Conservation (phyloP, 495 filamentous ascomycete species). For the Neurospora discreta region DNA sequence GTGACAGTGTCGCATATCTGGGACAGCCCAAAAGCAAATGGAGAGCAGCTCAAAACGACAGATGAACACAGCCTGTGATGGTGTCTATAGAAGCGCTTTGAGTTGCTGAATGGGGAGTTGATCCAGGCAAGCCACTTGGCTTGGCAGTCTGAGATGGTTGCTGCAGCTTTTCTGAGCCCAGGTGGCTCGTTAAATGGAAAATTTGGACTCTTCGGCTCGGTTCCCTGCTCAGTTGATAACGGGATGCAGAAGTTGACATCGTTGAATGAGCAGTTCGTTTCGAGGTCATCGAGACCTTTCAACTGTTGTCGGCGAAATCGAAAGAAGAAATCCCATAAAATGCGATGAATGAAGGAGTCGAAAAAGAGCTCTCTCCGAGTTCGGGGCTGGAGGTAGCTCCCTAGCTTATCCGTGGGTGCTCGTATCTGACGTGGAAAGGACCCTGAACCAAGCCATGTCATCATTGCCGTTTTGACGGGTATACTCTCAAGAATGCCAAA, state of each 20-base stretch:
- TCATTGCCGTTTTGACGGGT: background rate
- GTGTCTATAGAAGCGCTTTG: background rate
- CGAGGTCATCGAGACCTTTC: background rate
- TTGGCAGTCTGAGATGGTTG: background rate
- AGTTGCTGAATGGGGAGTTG: background rate
- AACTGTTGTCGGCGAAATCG: background rate
- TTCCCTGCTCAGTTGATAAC: background rate
- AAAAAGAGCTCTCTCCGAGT: background rate
- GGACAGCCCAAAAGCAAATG: background rate
- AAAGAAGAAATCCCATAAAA: background rate
- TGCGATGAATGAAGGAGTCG: background rate
- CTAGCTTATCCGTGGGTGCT: background rate
- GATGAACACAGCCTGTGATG: background rate
- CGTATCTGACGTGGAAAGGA: background rate
- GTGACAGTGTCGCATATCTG: background rate
- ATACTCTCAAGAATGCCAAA: background rate
- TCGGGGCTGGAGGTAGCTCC: background rate
- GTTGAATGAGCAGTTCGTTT: background rate
- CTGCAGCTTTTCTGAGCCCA: background rate
- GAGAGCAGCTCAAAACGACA: background rate
- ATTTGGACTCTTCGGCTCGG: background rate
- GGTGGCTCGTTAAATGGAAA: background rate
- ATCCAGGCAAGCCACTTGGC: background rate
- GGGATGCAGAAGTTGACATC: background rate
- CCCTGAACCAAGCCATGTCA: background rate